These are phyloP conservation scores for Claviceps spartinae DNA, from an alignment of 2,329 filamentous ascomycete genomes.

Conservation along the genomic window DNA sequence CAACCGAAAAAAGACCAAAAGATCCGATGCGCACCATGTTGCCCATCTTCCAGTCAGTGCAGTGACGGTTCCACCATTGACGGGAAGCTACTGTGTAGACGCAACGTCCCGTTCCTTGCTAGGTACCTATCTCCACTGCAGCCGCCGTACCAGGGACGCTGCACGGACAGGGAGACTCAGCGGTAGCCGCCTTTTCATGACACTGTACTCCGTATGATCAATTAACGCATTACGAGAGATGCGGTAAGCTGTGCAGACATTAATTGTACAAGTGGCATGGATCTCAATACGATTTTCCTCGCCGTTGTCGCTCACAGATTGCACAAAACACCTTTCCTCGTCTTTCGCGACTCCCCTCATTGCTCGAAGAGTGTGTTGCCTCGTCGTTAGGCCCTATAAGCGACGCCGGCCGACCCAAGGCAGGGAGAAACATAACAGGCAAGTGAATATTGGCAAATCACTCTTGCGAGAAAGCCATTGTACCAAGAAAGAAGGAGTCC, in stretches of 20 bases:
- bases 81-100: conserved; percentile 2
- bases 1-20: too few relatives aligned
- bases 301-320: not conserved
- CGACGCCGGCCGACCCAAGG: too few relatives aligned
- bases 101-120: conserved; percentile 3
- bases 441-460: not conserved
- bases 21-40: not conserved
- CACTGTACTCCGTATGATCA: not conserved
- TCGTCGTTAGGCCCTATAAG: too few relatives aligned
- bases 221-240: conserved; percentile 1
- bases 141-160: not conserved
- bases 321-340: not conserved
- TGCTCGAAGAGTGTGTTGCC: too few relatives aligned
- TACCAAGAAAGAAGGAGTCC: not conserved
- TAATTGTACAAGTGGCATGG: not conserved
- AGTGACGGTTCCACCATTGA: not conserved
- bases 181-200: not conserved
- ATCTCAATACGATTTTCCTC: not conserved
- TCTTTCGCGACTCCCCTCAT: not conserved
- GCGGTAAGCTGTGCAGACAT: not conserved
- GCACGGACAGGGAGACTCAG: conserved; percentile 1
- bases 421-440: too few relatives aligned
- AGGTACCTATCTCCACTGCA: not conserved
- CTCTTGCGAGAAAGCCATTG: not conserved
- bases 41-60: not conserved